Percentiles rank a stretch among this genome's conserved stretches.
Conservation (phyloP, 1,284 basidiomycete species). For the Fomitopsis schrenkii region DNA sequence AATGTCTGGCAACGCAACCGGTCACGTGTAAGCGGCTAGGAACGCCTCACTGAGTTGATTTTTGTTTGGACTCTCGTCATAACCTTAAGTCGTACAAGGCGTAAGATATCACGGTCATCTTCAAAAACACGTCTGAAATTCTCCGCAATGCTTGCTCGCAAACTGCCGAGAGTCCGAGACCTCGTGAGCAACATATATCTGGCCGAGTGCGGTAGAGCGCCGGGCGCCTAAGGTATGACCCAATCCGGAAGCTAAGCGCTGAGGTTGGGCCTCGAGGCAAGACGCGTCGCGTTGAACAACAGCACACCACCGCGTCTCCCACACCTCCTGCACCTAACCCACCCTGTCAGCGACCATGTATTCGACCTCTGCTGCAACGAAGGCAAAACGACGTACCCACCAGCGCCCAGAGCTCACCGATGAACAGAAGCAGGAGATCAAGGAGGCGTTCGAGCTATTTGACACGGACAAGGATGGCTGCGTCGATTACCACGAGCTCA, state of each 20-base stretch:
- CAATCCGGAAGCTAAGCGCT: neutral
- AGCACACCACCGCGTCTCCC: constrained; percentile 7
- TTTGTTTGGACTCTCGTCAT: too few species aligned
- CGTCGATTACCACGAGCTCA: constrained; percentile 97
- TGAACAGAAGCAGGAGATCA: constrained; percentile 96
- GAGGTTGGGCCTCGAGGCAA: neutral
- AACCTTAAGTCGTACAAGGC: too few species aligned
- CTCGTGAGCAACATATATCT: too few species aligned
- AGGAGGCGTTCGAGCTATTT: constrained; percentile 98
- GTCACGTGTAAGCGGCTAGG: too few species aligned
- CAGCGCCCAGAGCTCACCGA: constrained; percentile 81
- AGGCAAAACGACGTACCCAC: constrained; percentile 69
- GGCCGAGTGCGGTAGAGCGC: too few species aligned
- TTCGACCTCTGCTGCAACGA: constrained; percentile 63
- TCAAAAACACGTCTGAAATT: too few species aligned
- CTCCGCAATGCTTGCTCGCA: too few species aligned
- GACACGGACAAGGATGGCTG: constrained; percentile 99
- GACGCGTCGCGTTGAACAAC: neutral
- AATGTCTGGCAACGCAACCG: too few species aligned
- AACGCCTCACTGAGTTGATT: too few species aligned
- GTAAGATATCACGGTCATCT: too few species aligned
- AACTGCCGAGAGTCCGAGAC: too few species aligned
- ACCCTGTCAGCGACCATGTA: constrained; percentile 46
- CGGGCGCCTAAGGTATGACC: neutral
- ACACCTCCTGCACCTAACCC: neutral